Evolutionary conservation across 2,329 filamentous ascomycete genomes (phyloP).

Genomic region (Pseudopithomyces chartarum): DNA sequence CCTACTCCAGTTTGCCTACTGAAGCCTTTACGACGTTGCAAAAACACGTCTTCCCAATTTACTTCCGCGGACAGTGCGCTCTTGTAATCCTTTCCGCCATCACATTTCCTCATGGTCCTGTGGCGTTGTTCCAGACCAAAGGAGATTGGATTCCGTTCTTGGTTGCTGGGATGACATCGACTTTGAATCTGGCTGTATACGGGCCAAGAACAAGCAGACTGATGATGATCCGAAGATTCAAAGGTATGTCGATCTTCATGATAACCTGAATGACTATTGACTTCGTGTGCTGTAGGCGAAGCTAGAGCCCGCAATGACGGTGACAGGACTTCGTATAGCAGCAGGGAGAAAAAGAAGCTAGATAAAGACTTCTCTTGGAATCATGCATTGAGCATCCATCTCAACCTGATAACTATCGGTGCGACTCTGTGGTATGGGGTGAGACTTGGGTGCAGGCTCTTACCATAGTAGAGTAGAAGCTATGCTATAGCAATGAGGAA

Average conservation of each 20-base stretch:
- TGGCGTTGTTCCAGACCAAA: slow-evolving; percentile 28
- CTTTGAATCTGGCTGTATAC: slow-evolving; percentile 44
- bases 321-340: background rate
- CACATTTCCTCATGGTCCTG: slow-evolving; percentile 40
- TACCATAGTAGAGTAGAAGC: slow-evolving; percentile 5
- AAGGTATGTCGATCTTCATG: slow-evolving; percentile 22
- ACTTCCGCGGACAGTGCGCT: slow-evolving; percentile 46
- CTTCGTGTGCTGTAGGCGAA: slow-evolving; percentile 16
- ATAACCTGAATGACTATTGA: background rate
- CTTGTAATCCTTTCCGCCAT: slow-evolving; percentile 41
- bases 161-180: slow-evolving; percentile 37
- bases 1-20: slow-evolving; percentile 41
- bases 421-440: slow-evolving; percentile 36
- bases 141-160: slow-evolving; percentile 33
- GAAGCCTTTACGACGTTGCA: slow-evolving; percentile 47
- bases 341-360: slow-evolving; percentile 25
- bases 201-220: slow-evolving; percentile 40
- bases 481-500: too few relatives aligned
- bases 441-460: slow-evolving; percentile 23
- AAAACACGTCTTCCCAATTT: slow-evolving; percentile 48
- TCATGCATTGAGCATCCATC: slow-evolving; percentile 51
- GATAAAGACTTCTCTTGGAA: slow-evolving; percentile 43
- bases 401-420: slow-evolving; percentile 47
- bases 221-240: slow-evolving; percentile 43
- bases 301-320: slow-evolving; percentile 14